These are phyloP conservation scores for Colletotrichum gigasporum DNA, from an alignment of 2,329 filamentous ascomycete genomes.

Conservation along the genomic window DNA sequence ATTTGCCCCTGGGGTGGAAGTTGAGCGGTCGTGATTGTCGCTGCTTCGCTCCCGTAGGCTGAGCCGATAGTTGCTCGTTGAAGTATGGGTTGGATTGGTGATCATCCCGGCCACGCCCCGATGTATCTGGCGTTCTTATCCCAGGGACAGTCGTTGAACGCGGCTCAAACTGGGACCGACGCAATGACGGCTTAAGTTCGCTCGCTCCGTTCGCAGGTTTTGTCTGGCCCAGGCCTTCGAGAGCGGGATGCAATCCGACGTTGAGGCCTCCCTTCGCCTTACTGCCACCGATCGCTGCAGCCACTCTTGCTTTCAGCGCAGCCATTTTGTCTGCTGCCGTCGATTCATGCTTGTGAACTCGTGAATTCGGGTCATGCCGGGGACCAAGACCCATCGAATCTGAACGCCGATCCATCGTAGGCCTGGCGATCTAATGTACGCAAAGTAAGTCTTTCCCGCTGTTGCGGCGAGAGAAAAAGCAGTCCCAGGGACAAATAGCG, in stretches of 20 bases:
- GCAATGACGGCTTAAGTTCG: slow-evolving; percentile 34
- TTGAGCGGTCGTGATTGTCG: slow-evolving; percentile 80
- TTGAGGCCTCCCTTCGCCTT: slow-evolving; percentile 75
- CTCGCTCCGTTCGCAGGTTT: slow-evolving; percentile 52
- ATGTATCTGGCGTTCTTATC: slow-evolving; percentile 45
- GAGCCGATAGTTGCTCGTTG: slow-evolving; percentile 72
- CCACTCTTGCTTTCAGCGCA: slow-evolving; percentile 81
- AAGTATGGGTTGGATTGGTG: slow-evolving; percentile 78
- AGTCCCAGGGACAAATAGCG: no score
- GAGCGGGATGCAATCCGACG: slow-evolving; percentile 80
- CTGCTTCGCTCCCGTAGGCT: slow-evolving; percentile 65
- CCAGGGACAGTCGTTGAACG: slow-evolving; percentile 29
- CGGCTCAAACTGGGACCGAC: slow-evolving; percentile 25
- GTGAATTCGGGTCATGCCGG: slow-evolving; percentile 62
- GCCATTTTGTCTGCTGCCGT: slow-evolving; percentile 74
- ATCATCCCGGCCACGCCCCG: slow-evolving; percentile 40
- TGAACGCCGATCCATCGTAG: slow-evolving; percentile 63
- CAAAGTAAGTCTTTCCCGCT: no score
- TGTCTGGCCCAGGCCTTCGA: slow-evolving; percentile 66
- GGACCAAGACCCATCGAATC: slow-evolving; percentile 63
- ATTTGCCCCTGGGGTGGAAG: slow-evolving; percentile 97
- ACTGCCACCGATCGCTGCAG: slow-evolving; percentile 73
- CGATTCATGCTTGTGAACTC: slow-evolving; percentile 65
- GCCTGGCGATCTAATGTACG: neutral
- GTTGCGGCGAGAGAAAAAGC: no score